Evolutionary conservation across 139 green algal genomes (phyloP).

Genomic region (Desmodesmus armatus): DNA sequence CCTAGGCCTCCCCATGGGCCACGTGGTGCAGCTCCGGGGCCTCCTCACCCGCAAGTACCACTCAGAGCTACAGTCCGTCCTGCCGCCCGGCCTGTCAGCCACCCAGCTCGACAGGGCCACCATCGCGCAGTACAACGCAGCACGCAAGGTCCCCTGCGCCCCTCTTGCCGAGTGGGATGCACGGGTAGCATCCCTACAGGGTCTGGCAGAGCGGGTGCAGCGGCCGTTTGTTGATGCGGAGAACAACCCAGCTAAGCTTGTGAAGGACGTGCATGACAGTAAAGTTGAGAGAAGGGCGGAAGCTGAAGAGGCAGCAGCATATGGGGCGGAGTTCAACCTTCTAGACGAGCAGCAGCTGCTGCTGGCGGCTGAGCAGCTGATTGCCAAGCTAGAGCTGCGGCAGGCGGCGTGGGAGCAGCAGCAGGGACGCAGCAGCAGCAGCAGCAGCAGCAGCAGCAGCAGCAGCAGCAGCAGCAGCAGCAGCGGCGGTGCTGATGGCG

Average conservation of each 20-base stretch:
- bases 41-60: constrained; percentile 22
- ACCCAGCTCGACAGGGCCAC: neutral
- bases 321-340: neutral
- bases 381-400: constrained; percentile 21
- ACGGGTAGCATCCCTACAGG: no score
- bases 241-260: no score
- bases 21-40: constrained; percentile 36
- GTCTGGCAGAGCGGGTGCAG: neutral
- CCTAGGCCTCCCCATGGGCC: constrained; percentile 33
- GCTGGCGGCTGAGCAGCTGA: neutral
- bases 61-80: neutral
- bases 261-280: no score
- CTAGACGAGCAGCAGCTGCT: neutral
- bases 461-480: constrained; percentile 1
- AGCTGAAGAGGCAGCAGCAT: neutral
- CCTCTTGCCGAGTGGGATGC: constrained; percentile 33
- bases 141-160: neutral
- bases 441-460: neutral
- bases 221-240: neutral
- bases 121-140: neutral
- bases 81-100: neutral
- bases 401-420: constrained; percentile 4
- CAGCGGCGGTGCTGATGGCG: neutral
- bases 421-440: neutral
- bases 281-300: neutral